A percentile compares a stretch with the other conserved stretches of the same genome.
Conservation (phyloP, 73 alveolate genomes). For the Paramecium pentaurelia region DNA sequence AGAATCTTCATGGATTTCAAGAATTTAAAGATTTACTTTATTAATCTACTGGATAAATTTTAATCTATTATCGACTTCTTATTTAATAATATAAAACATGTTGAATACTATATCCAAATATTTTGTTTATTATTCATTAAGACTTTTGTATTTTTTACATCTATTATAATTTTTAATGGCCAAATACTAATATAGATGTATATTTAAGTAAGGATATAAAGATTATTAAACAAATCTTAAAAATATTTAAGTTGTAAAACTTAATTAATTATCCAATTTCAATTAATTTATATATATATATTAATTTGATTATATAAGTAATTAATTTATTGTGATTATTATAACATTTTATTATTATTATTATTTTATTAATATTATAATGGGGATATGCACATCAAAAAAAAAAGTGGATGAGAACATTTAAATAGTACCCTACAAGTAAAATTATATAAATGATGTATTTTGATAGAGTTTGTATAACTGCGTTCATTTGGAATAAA, state of each 20-base stretch:
- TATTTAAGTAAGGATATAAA: not conserved
- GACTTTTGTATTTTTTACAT: not conserved
- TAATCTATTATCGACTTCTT: not conserved
- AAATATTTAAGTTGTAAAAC: not conserved
- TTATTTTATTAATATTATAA: not conserved
- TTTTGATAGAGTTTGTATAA: not conserved
- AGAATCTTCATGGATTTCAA: too few species aligned
- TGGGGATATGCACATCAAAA: conserved; percentile 36
- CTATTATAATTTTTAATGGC: not conserved
- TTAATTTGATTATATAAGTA: not conserved
- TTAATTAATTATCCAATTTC: not conserved
- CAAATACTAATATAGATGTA: not conserved
- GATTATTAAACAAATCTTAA: not conserved
- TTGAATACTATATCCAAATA: too few species aligned
- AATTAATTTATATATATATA: not conserved
- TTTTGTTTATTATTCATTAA: not conserved
- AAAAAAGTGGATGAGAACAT: not conserved
- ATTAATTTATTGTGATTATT: not conserved
- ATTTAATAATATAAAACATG: too few species aligned
- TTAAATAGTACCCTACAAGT: conserved; percentile 25
- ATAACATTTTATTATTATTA: not conserved
- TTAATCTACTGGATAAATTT: not conserved
- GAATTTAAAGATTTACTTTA: not conserved
- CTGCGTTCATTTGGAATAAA: conserved; percentile 39
- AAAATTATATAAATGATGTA: not conserved